These are phyloP conservation scores for Geosmithia flava DNA, from an alignment of 2,329 filamentous ascomycete species.

Conservation along the genomic window DNA sequence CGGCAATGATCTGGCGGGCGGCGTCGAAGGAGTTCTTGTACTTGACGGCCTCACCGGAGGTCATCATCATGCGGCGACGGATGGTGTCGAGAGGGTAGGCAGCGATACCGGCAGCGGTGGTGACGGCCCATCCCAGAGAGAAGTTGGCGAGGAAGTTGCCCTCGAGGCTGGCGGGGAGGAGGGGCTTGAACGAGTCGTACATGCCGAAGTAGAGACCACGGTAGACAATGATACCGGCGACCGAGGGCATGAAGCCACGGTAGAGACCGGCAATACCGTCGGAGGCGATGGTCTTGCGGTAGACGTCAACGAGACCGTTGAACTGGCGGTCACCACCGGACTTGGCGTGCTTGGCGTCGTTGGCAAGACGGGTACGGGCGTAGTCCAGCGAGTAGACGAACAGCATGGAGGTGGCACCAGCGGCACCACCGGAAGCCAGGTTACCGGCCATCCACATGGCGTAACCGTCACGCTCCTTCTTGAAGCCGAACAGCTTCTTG, in stretches of 20 bases:
- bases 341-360: slow-evolving; percentile 99
- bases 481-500: slow-evolving; percentile 99
- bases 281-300: slow-evolving; percentile 98
- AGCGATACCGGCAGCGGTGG: slow-evolving; percentile 99
- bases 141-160: slow-evolving; percentile 99
- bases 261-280: slow-evolving; percentile 99
- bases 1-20: slow-evolving; percentile 89
- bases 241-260: slow-evolving; percentile 99
- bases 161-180: slow-evolving; percentile 82
- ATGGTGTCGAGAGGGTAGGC: slow-evolving; percentile 99
- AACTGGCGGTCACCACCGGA: slow-evolving; percentile 96
- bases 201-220: slow-evolving; percentile 99
- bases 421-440: slow-evolving; percentile 99
- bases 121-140: slow-evolving; percentile 96
- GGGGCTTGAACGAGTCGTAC: slow-evolving; percentile 99
- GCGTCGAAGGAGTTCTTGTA: slow-evolving; percentile 96
- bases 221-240: slow-evolving; percentile 99
- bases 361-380: slow-evolving; percentile 99
- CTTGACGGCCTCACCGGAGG: slow-evolving; percentile 94
- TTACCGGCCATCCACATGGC: slow-evolving; percentile 99
- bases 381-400: slow-evolving; percentile 99
- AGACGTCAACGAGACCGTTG: slow-evolving; percentile 99
- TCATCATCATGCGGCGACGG: slow-evolving; percentile 99
- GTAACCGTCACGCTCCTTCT: slow-evolving; percentile 99
- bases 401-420: slow-evolving; percentile 98